Conservation (phyloP, 2,329 filamentous ascomycete species). For the Sclerotinia subarctica region DNA sequence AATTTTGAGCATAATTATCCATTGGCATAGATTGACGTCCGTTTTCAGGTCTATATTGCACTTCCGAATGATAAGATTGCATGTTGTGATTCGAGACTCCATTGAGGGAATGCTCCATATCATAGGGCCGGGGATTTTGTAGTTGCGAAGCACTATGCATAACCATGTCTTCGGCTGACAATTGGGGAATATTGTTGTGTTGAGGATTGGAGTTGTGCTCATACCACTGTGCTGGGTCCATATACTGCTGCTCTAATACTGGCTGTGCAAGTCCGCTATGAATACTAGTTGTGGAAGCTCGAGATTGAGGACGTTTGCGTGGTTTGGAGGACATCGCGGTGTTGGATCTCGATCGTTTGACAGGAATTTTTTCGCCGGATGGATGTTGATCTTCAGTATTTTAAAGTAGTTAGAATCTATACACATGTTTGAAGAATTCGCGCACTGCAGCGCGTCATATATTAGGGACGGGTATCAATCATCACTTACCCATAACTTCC, state of each 20-base stretch:
- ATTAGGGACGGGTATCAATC: conserved; percentile 8
- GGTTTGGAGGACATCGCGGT: conserved; percentile 44
- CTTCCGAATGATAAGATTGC: conserved; percentile 46
- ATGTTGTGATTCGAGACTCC: conserved; percentile 44
- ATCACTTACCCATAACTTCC: conserved; percentile 34
- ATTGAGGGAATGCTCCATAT: conserved; percentile 51
- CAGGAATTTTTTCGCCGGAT: conserved; percentile 38
- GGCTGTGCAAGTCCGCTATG: conserved; percentile 39
- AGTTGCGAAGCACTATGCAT: conserved; percentile 56
- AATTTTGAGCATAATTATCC: conserved; percentile 54
- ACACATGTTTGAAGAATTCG: conserved; percentile 4
- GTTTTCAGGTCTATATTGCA: conserved; percentile 38
- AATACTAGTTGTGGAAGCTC: conserved; percentile 48
- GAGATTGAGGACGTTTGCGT: conserved; percentile 45
- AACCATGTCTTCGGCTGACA: conserved; percentile 59
- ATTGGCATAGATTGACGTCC: conserved; percentile 51
- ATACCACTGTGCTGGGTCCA: conserved; percentile 37
- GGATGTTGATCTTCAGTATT: conserved; percentile 33
- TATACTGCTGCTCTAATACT: conserved; percentile 35
- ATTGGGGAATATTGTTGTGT: conserved; percentile 37
- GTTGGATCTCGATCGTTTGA: conserved; percentile 46
- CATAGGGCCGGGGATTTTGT: conserved; percentile 48
- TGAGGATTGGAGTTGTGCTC: conserved; percentile 34
- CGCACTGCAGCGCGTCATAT: conserved; percentile 16
- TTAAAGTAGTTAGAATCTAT: conserved; percentile 25